Evolutionary conservation across 2,329 filamentous ascomycete genomes (phyloP), one percentile per base, ranked within the genome.

Genomic region (Lecanicillium sp.): DNA sequence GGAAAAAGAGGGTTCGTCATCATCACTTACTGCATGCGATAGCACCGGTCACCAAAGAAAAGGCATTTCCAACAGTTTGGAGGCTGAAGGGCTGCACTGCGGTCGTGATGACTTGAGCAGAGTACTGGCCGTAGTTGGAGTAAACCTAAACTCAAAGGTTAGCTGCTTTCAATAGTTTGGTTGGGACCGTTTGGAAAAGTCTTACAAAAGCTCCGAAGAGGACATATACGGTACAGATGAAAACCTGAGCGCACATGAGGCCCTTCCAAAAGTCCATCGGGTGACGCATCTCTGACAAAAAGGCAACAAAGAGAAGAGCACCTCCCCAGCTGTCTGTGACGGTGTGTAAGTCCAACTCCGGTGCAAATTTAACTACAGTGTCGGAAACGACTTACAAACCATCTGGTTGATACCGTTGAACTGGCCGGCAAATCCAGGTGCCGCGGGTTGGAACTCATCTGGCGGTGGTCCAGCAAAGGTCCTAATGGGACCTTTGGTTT

Each of bases 321-420:
- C 75, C 74, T 15, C 72, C 72, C 46, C 77, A 79, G 0, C 72
- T 67, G 39, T 70, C n/a, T n/a, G n/a, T n/a, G n/a, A n/a, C n/a
- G n/a, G n/a, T n/a, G n/a, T n/a, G n/a, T n/a, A n/a, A n/a, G n/a
- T n/a, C n/a, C n/a, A n/a, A n/a, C n/a, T n/a, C n/a, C n/a, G n/a
- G n/a, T n/a, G n/a, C n/a, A n/a, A n/a, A n/a, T n/a, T n/a, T n/a
- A n/a, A n/a, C n/a, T n/a, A n/a, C n/a, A n/a, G n/a, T n/a, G n/a
- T n/a, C n/a, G n/a, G n/a, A n/a, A n/a, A n/a, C n/a, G n/a, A n/a
- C n/a, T n/a, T n/a, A n/a, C n/a, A 41, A 41, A 41, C 32, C 40
- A 42, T 42, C 25, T 33, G 30, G 31, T 42, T 36, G 28, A 42
- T 36, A 30, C 40, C 40, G 25, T 42, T 42, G 15, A 42, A 42